A percentile compares a stretch with the other conserved stretches of the same genome.
phyloP scores from a whole-genome alignment of 176 grass and related monocot species.

The Ensete glaucum region DNA sequence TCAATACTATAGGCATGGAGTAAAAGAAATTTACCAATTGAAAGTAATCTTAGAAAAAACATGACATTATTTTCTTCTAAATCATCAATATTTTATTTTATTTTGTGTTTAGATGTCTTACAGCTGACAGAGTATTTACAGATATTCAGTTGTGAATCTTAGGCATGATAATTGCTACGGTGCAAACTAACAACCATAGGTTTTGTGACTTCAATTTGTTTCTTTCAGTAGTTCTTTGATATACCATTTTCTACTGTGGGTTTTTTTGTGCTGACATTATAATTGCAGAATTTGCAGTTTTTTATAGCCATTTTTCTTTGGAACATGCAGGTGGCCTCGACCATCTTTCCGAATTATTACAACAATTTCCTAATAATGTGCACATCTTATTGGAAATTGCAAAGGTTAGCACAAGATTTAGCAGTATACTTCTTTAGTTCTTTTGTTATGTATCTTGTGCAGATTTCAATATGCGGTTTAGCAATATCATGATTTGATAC shows the following conservation, averaged over 20 bases:
- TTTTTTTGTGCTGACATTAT: background rate
- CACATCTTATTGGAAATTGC: constrained; percentile 90
- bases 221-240: background rate
- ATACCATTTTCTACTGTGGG: background rate
- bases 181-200: too few species aligned
- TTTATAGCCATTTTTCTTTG: background rate
- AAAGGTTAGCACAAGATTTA: constrained; percentile 36
- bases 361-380: constrained; percentile 83
- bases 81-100: background rate
- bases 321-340: constrained; percentile 76
- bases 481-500: background rate
- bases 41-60: background rate
- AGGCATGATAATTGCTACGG: too few species aligned
- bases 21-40: background rate
- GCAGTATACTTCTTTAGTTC: background rate
- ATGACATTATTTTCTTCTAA: background rate
- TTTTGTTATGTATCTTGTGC: background rate
- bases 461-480: background rate
- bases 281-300: background rate
- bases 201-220: too few species aligned
- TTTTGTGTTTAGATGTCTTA: background rate
- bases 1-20: background rate
- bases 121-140: too few species aligned
- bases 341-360: constrained; percentile 73
- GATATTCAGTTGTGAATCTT: too few species aligned